Conservation (phyloP, 306 rosid species). For the Casuarina cunninghamiana region DNA sequence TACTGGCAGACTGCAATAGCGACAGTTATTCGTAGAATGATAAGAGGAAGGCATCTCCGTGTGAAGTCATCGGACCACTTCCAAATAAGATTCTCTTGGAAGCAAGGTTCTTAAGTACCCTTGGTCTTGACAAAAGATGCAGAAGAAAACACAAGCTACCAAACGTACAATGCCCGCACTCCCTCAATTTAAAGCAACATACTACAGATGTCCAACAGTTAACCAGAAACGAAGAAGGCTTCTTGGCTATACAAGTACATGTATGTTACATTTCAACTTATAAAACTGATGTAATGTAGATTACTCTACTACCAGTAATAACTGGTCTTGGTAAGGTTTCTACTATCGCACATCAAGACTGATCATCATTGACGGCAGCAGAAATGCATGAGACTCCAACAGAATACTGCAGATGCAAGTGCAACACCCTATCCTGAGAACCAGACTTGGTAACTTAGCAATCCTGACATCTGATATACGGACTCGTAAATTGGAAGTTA, state of each 20-base stretch:
- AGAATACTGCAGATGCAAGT: background rate
- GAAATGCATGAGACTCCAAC: background rate
- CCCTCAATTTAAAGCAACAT: background rate
- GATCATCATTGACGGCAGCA: background rate
- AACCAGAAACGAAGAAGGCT: background rate
- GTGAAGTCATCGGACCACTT: too few relatives aligned
- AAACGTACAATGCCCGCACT: too few relatives aligned
- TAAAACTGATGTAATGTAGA: background rate
- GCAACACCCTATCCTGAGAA: background rate
- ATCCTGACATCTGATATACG: background rate
- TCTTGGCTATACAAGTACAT: background rate
- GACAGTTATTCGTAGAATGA: too few relatives aligned
- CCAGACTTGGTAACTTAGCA: background rate
- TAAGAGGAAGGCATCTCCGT: too few relatives aligned
- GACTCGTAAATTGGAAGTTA: background rate
- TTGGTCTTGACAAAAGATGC: too few relatives aligned
- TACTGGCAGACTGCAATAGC: too few relatives aligned
- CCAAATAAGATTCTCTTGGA: too few relatives aligned
- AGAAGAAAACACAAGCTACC: too few relatives aligned
- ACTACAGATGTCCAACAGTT: too few relatives aligned
- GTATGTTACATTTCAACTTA: background rate
- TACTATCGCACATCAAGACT: background rate
- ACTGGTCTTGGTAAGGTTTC: background rate
- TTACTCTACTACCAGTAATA: background rate
- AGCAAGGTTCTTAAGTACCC: too few relatives aligned